These are phyloP conservation scores for Botrytis tulipae DNA, from an alignment of 2,329 filamentous ascomycete species.

Conservation along the genomic window DNA sequence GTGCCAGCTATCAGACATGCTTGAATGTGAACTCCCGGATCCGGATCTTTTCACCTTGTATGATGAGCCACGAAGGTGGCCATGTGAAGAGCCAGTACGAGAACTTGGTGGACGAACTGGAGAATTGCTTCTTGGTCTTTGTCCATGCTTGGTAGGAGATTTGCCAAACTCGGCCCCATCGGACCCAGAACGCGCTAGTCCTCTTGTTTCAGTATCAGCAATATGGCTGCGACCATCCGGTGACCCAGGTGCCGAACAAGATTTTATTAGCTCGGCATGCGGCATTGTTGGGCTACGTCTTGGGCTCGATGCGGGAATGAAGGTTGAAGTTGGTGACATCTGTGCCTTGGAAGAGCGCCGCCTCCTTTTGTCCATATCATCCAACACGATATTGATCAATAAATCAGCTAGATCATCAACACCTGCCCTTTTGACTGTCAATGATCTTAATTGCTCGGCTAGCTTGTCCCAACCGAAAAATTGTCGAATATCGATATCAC, in stretches of 20 bases:
- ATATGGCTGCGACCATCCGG: conserved; percentile 39
- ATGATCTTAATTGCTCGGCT: conserved; percentile 84
- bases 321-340: conserved; percentile 72
- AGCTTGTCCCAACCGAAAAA: conserved; percentile 97
- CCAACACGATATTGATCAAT: conserved; percentile 87
- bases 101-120: conserved; percentile 75
- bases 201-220: conserved; percentile 30
- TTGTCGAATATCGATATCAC: conserved; percentile 92
- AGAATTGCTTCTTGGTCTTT: conserved; percentile 72
- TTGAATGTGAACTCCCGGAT: conserved; percentile 90
- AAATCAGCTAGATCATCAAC: conserved; percentile 90
- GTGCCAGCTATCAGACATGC: conserved; percentile 63
- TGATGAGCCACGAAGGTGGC: conserved; percentile 59
- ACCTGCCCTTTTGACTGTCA: conserved; percentile 83
- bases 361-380: conserved; percentile 91
- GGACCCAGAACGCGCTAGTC: conserved; percentile 36
- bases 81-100: conserved; percentile 58
- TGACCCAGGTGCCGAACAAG: conserved; percentile 59
- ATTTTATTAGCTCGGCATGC: conserved; percentile 64
- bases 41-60: conserved; percentile 81
- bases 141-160: conserved; percentile 32
- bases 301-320: conserved; percentile 57
- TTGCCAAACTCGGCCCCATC: conserved; percentile 31
- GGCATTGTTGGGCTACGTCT: conserved; percentile 62
- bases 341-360: conserved; percentile 85